Base-by-base conservation (phyloP, 345 rosid species). In the Bruguiera parviflora region DNA sequence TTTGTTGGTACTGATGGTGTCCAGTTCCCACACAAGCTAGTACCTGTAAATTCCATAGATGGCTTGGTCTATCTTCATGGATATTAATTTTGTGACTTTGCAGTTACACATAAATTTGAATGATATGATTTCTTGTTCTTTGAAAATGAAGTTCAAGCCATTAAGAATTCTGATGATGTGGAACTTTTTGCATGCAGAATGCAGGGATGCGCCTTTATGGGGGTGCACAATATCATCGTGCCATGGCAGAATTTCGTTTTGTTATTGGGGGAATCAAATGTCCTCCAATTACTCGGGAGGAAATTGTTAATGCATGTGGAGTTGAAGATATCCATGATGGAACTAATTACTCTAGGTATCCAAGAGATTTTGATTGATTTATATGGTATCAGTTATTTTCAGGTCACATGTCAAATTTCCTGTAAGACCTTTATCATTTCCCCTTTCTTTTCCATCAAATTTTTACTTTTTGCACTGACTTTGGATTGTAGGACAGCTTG, bases 241-340 rank as follows among this genome's bases (percentile, higher is more conserved):
- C 96, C 73, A 91, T 93, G 98, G 97, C 98, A 65, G 98, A 93
- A 76, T 93, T 91, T 71, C 96, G 97, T 47, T 89, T 93, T 84
- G 83, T 93, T 47, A 96, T 84, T 60, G 98, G 98, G 73, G 97
- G 96, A 67, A 86, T 73, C 68, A 93, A 93, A 80, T 93, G 98
- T 73, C 96, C 96, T 33, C 88, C 94, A 76, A 89, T 93, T 66
- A 89, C 92, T 53, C 83, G 97, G 20, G 98, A 91, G 81, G 98
- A 93, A 78, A 91, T 93, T 67, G 98, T 89, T 11, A 93, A 93
- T 81, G 97, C 98, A 51, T 91, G 97, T 80, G 98, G 98, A 58
- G 97, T 91, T 32, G 98, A 93, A 80, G 98, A 91, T 77, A 89
- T 93, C 76, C 98, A 91, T 79, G 98, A 93, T 77, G 97, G 98